Evolutionary conservation across 768 basidiomycete species (phyloP).

Genomic region (Phaeolepiota aurea): DNA sequence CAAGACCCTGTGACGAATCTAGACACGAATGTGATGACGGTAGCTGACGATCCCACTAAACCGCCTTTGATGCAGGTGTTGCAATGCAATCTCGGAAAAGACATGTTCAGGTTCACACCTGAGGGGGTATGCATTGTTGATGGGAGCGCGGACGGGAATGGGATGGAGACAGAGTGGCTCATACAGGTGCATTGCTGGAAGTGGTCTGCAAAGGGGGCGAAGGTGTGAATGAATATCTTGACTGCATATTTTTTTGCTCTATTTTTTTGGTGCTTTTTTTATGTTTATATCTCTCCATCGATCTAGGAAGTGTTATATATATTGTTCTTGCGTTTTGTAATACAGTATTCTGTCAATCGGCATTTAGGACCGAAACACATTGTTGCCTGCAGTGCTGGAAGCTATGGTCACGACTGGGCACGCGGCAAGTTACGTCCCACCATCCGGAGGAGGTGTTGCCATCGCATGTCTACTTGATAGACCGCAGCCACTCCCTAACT

Average conservation of each 20-base stretch:
- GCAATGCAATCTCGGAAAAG: slow-evolving; percentile 23
- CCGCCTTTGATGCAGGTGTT: slow-evolving; percentile 24
- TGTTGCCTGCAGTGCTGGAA: no score
- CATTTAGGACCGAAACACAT: no score
- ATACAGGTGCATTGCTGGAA: slow-evolving; percentile 33
- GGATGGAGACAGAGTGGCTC: slow-evolving; percentile 28
- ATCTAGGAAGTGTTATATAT: no score
- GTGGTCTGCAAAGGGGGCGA: slow-evolving; percentile 20
- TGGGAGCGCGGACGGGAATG: slow-evolving; percentile 12
- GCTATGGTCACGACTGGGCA: no score
- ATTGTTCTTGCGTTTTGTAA: no score
- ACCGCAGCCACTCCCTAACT: no score
- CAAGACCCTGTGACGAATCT: slow-evolving; percentile 6
- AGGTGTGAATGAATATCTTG: not conserved
- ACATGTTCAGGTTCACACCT: slow-evolving; percentile 28
- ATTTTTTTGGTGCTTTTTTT: not conserved
- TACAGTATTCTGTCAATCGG: no score
- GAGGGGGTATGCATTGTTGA: slow-evolving; percentile 29
- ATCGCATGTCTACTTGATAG: no score
- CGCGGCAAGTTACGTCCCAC: no score
- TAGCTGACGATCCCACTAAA: slow-evolving; percentile 10
- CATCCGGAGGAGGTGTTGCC: no score
- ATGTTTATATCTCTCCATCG: slow-evolving; percentile 15
- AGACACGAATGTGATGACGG: no score
- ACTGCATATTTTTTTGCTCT: not conserved